Percentiles rank a stretch among this genome's conserved stretches.
Conservation (phyloP, 441 rosid species). For the Syzygium malaccense region DNA sequence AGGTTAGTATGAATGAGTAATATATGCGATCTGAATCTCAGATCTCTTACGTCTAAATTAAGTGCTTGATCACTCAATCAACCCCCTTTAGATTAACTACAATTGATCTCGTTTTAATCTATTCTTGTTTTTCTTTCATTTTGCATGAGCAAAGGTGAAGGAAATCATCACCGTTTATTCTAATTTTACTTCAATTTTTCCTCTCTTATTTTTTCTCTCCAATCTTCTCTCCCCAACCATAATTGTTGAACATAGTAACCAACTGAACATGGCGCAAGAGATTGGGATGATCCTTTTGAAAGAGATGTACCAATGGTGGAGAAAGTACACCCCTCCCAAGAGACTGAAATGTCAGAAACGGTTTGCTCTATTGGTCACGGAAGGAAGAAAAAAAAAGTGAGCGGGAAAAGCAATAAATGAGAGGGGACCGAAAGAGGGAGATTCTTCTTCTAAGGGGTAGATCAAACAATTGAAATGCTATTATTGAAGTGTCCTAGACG, state of each 20-base stretch:
- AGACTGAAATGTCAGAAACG: neutral
- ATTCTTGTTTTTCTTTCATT: neutral
- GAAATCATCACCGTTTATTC: neutral
- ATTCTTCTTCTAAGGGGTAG: neutral
- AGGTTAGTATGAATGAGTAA: neutral
- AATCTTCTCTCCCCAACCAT: neutral
- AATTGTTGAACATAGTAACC: neutral
- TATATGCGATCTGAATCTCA: neutral
- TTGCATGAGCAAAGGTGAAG: neutral
- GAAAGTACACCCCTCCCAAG: neutral
- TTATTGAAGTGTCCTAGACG: neutral
- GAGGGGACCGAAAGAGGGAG: neutral
- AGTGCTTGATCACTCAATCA: neutral
- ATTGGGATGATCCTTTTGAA: neutral
- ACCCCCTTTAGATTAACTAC: neutral
- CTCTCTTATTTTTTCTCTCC: neutral
- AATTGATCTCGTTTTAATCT: neutral
- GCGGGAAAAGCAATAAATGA: neutral
- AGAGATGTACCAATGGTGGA: neutral
- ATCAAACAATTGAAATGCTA: neutral
- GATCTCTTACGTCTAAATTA: neutral
- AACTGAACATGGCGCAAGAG: neutral
- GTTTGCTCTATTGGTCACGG: neutral
- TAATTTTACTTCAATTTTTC: neutral
- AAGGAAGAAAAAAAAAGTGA: neutral